Evolutionary conservation across 78 protist genomes (phyloP), one percentile per base, ranked within the genome.

Genomic region (Polysphondylium violaceum): DNA sequence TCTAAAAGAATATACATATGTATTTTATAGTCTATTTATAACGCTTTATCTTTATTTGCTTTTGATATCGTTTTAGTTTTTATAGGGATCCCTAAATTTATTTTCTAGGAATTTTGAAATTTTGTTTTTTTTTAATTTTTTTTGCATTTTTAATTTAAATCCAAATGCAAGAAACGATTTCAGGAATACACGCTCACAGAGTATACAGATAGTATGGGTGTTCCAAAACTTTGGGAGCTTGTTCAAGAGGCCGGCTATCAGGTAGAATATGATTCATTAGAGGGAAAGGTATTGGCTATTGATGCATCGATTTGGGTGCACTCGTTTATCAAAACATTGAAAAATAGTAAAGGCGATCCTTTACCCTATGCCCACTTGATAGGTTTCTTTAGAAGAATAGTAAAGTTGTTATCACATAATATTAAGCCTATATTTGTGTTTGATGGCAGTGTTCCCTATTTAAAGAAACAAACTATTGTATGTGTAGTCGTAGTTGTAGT

Each of bases 331-430:
- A 58, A 63, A 33, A 43, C 91, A 6, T 31, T 83, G 19, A 67
- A 69, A 38, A 74, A 83, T 69, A 58, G 40, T n/a, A 50, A 74
- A 69, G 91, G 91, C 33, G 91, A 83, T 19, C 77, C 73, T 1
- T 17, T 59, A 35, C 63, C 64, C 31, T 69, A 83, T 69, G 91
- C 91, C 1, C 79, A 72, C 43, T 27, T 83, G 23, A 16, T 83
- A 6, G 91, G 91, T 69, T 83, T 83, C 73, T 83, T 83, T 58
- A 68, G 79, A 74, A 72, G 91, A 43, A 83, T 83, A 51, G 67
- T 67, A 1, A 83, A 69, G 33, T 27, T 83, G 27, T 29, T 83
- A 31, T 43, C 74, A 43, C 33, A 31, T 9, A 58, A 50, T 6
- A 63, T 83, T 23, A 83, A 69, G 44, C 91, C 91, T n/a, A 59